Conservation (phyloP, 805 yeast species). For the Wickerhamiella cacticola region DNA sequence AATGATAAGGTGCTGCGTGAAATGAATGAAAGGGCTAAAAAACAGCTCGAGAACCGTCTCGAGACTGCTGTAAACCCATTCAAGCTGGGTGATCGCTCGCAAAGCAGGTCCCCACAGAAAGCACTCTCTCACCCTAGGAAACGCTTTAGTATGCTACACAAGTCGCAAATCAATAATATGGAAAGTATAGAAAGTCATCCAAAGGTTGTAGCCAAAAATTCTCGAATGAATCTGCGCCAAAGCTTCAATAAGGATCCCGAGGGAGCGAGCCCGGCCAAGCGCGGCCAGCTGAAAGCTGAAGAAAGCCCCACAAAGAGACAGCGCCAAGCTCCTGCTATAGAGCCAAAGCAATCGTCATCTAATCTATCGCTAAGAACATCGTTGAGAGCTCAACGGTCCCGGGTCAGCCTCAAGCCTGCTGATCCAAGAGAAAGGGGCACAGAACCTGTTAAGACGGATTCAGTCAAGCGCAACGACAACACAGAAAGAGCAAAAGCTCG, state of each 20-base stretch:
- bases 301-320: conserved; percentile 18
- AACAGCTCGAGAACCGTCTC: conserved; percentile 7
- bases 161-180: conserved; percentile 22
- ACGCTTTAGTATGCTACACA: conserved; percentile 23
- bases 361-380: too few species aligned
- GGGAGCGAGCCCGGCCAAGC: conserved; percentile 1
- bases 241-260: background rate
- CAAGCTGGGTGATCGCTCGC: background rate
- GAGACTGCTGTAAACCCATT: background rate
- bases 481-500: background rate
- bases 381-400: background rate
- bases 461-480: background rate
- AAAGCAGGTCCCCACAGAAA: background rate
- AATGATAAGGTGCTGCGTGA: conserved; percentile 28
- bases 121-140: background rate
- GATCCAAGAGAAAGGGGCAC: too few species aligned
- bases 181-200: conserved; percentile 18
- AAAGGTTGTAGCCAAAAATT: background rate
- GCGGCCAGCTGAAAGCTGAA: conserved; percentile 12
- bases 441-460: too few species aligned
- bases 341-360: background rate
- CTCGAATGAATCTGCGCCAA: conserved; percentile 1
- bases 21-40: conserved; percentile 28
- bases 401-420: background rate
- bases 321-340: conserved; percentile 7